Conservation (phyloP, 2,329 filamentous ascomycete genomes). For the Fusarium phyllophilum region DNA sequence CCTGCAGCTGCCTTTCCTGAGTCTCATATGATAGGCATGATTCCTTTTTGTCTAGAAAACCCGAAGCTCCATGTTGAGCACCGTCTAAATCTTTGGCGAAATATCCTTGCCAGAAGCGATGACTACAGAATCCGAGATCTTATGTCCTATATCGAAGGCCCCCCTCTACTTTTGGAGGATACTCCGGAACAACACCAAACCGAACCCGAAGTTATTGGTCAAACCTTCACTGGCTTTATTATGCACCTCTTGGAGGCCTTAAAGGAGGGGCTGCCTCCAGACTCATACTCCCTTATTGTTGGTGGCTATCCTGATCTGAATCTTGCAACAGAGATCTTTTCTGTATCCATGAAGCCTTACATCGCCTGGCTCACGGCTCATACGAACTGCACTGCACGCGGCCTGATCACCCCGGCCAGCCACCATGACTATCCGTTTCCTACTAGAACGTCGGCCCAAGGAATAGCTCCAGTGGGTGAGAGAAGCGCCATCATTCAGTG, state of each 20-base stretch:
- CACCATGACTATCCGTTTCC: neutral
- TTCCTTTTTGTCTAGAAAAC: fast-evolving
- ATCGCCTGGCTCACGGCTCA: fast-evolving
- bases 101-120: fast-evolving
- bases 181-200: neutral
- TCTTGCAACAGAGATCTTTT: fast-evolving
- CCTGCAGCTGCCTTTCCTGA: fast-evolving
- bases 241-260: neutral
- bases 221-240: neutral
- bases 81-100: fast-evolving
- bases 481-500: neutral
- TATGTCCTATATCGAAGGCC: fast-evolving
- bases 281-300: neutral
- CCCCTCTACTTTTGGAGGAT: neutral
- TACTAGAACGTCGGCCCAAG: fast-evolving
- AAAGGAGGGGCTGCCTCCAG: fast-evolving
- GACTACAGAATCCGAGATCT: fast-evolving
- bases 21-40: neutral
- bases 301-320: fast-evolving
- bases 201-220: fast-evolving
- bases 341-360: fast-evolving
- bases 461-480: fast-evolving
- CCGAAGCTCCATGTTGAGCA: neutral
- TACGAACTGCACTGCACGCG: fast-evolving
- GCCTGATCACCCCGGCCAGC: fast-evolving